phyloP scores from a whole-genome alignment of 768 basidiomycete species.

The Ephemerocybe angulata region DNA sequence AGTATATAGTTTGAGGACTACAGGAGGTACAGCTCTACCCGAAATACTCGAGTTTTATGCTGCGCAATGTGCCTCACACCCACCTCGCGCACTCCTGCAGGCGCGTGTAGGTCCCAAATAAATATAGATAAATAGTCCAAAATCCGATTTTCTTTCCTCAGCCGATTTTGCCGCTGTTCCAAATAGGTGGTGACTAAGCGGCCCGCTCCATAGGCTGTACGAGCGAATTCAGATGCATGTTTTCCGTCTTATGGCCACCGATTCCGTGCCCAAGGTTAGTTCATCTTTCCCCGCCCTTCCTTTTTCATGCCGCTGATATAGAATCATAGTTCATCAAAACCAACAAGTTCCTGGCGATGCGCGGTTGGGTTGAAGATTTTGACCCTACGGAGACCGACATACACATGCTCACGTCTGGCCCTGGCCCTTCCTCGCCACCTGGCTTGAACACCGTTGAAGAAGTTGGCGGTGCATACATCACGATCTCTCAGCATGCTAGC shows the following conservation, averaged over 20 bases:
- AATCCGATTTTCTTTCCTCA: too few relatives aligned
- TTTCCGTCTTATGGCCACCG: slow-evolving; percentile 96
- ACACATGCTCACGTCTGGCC: slow-evolving; percentile 47
- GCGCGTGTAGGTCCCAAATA: too few relatives aligned
- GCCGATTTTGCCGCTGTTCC: too few relatives aligned
- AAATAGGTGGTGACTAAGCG: too few relatives aligned
- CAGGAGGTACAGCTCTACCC: too few relatives aligned
- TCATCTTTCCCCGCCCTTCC: slow-evolving; percentile 1
- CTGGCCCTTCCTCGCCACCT: slow-evolving; percentile 61
- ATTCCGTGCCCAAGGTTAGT: slow-evolving; percentile 93
- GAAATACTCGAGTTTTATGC: too few relatives aligned
- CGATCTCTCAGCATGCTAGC: slow-evolving; percentile 75
- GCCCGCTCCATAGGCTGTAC: too few relatives aligned
- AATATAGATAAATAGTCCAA: too few relatives aligned
- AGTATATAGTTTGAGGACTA: too few relatives aligned
- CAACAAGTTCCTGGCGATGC: slow-evolving; percentile 72
- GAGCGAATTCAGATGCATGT: slow-evolving; percentile 96
- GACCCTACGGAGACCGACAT: slow-evolving; percentile 63
- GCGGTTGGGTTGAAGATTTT: slow-evolving; percentile 75
- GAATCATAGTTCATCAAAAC: slow-evolving; percentile 79
- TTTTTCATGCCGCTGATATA: slow-evolving; percentile 1
- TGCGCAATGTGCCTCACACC: too few relatives aligned
- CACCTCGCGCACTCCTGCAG: too few relatives aligned
- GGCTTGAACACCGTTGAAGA: slow-evolving; percentile 67
- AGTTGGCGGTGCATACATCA: slow-evolving; percentile 81